Conservation (phyloP, 139 green algal species). For the Chlamydomonas schloesseri region DNA sequence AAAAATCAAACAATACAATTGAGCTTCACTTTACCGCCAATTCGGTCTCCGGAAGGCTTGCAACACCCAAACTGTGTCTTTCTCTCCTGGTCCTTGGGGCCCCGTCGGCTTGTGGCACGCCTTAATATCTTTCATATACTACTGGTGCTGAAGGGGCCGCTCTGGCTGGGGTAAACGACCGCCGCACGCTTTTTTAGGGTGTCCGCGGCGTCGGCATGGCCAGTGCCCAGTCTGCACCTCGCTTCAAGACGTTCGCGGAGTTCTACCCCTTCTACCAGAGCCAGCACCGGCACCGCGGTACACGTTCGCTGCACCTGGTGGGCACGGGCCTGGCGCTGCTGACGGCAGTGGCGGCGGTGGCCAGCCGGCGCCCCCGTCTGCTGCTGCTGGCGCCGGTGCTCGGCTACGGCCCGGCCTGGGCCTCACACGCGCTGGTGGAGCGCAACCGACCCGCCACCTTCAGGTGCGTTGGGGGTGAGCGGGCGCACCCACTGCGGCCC, state of each 20-base stretch:
- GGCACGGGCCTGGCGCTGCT: constrained; percentile 38
- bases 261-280: constrained; percentile 61
- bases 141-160: too few relatives aligned
- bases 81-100: too few relatives aligned
- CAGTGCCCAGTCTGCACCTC: too few relatives aligned
- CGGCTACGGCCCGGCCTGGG: constrained; percentile 49
- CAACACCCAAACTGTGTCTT: too few relatives aligned
- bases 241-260: constrained; percentile 41
- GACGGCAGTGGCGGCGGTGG: constrained; percentile 1
- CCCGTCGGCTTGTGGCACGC: too few relatives aligned
- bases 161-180: too few relatives aligned
- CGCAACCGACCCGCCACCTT: constrained; percentile 61
- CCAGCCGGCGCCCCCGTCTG: neutral
- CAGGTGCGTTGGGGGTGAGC: neutral
- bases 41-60: too few relatives aligned
- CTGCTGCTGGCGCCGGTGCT: constrained; percentile 36
- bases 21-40: too few relatives aligned
- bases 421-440: constrained; percentile 49
- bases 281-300: constrained; percentile 48
- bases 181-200: too few relatives aligned
- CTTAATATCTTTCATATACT: too few relatives aligned
- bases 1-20: neutral
- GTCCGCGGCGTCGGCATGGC: too few relatives aligned
- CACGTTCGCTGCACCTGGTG: constrained; percentile 52
- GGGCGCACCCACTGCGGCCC: too few relatives aligned